A percentile compares a stretch with the other conserved stretches of the same genome.
Evolutionary conservation across 768 basidiomycete species (phyloP).

Genomic region (Mycena galopus): DNA sequence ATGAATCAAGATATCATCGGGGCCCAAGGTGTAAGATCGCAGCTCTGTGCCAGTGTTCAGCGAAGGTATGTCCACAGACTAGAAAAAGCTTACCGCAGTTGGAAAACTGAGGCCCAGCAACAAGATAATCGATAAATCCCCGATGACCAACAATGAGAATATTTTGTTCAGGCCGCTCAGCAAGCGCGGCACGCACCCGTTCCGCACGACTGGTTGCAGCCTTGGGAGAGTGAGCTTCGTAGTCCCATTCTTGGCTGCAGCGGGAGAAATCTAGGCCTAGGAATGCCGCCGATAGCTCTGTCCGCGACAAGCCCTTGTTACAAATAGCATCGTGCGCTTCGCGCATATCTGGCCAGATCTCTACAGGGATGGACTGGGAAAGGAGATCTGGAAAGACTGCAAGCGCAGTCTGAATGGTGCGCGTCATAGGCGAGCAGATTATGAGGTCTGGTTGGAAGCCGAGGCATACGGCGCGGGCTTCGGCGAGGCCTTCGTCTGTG

Average conservation of each 20-base stretch:
- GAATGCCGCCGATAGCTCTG: constrained; percentile 17
- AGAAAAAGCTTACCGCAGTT: constrained; percentile 30
- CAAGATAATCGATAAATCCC: constrained; percentile 33
- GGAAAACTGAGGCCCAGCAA: constrained; percentile 21
- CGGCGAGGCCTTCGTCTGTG: constrained; percentile 31
- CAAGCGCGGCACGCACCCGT: constrained; percentile 23
- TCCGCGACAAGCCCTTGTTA: constrained; percentile 33
- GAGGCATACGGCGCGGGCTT: constrained; percentile 19
- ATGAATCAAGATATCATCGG: neutral
- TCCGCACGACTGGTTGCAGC: constrained; percentile 27
- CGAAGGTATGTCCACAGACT: neutral
- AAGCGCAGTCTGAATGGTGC: constrained; percentile 37
- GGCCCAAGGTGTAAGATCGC: constrained; percentile 18
- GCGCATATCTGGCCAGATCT: constrained; percentile 37
- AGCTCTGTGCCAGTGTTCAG: neutral
- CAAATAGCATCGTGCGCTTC: constrained; percentile 38
- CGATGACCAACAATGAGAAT: constrained; percentile 35
- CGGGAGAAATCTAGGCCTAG: constrained; percentile 32
- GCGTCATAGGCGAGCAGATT: constrained; percentile 37
- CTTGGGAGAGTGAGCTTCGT: constrained; percentile 30
- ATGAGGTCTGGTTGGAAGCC: constrained; percentile 35
- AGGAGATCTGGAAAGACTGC: constrained; percentile 24
- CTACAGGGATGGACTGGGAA: neutral
- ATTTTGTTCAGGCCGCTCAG: constrained; percentile 22
- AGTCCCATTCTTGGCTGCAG: constrained; percentile 37